phyloP scores from a whole-genome alignment of 345 rosid species.

The Melastoma malabathricum region DNA sequence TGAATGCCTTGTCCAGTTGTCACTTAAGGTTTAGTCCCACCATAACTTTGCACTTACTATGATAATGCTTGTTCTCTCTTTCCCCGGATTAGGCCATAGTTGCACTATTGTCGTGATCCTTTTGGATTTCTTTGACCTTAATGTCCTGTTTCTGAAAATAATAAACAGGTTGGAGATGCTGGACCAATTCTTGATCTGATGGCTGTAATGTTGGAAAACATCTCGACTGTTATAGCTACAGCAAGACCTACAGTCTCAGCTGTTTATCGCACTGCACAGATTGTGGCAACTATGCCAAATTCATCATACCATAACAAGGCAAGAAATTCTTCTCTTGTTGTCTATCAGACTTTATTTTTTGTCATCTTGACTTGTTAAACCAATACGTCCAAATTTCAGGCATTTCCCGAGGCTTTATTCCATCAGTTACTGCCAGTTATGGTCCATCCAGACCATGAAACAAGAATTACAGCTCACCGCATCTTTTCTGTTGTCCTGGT shows the following conservation, averaged over 20 bases:
- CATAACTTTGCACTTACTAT: slow-evolving; percentile 1
- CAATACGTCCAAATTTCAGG: slow-evolving; percentile 22
- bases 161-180: slow-evolving; percentile 81
- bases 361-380: not conserved
- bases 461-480: slow-evolving; percentile 82
- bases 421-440: slow-evolving; percentile 86
- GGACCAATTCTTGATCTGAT: slow-evolving; percentile 80
- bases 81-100: not conserved
- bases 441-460: slow-evolving; percentile 94
- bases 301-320: slow-evolving; percentile 74
- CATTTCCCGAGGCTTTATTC: slow-evolving; percentile 90
- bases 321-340: slow-evolving; percentile 8
- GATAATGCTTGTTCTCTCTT: not conserved
- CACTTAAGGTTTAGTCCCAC: slow-evolving; percentile 37
- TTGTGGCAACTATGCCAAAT: slow-evolving; percentile 79
- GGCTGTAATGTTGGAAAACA: slow-evolving; percentile 88
- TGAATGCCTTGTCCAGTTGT: slow-evolving; percentile 67
- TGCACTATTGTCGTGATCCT: not conserved
- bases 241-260: slow-evolving; percentile 66
- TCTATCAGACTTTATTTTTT: not conserved
- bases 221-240: slow-evolving; percentile 55
- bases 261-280: slow-evolving; percentile 90
- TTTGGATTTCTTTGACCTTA: not conserved
- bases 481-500: slow-evolving; percentile 91
- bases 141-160: slow-evolving; percentile 8